Base-by-base conservation (phyloP, 768 basidiomycete genomes). In the Psilocybe tampanensis region DNA sequence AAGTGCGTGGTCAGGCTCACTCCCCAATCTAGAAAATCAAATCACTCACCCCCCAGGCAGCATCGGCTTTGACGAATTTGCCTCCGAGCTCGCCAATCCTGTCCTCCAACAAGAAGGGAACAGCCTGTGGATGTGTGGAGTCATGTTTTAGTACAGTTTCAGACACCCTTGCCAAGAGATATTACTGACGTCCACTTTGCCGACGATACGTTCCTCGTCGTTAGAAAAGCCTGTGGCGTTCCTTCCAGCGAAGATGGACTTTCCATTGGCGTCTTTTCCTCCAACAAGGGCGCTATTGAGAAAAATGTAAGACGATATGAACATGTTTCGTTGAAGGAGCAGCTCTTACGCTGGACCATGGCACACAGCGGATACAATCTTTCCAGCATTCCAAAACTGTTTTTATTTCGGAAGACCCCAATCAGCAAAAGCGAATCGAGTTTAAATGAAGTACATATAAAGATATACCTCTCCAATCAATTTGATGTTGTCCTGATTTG, bases 31-130 rank as follows among this genome's bases (percentile, higher is more conserved):
- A 48, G 18, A 44, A n/a, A 50, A 42, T 60, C 22, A 29, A 12
- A 32, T 7, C 53, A 80, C 82, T 70, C 66, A 88, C 82, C 43
- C 61, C 78, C 83, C 84, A 92, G 9, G 76, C 72, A 51, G 83
- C 76, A 1, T 69, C 67, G 0, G 84, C 81, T 70, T 85, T 88
- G 58, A 80, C 78, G 68, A 81, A 92, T 19, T 72, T 78, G 0
- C 86, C 91, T n/a, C 89, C 90, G 44, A 89, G 80, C 45, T 70
- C 74, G 43, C 58, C 70, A 68, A 91, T 83, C 70, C 80, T 82
- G 68, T 81, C 77, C 73, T 94, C 90, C 29, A 90, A 75, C 9
- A 84, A 74, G 81, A 92, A 92, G 0, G 90, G 90, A 36, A 92
- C 62, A n/a, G 75, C 76, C 79, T 84, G 60, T 5, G 49, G n/a